Percentiles rank a stretch among this genome's conserved stretches.
phyloP scores from a whole-genome alignment of 2,329 filamentous ascomycete species.

The Trichoderma cornu-damae region DNA sequence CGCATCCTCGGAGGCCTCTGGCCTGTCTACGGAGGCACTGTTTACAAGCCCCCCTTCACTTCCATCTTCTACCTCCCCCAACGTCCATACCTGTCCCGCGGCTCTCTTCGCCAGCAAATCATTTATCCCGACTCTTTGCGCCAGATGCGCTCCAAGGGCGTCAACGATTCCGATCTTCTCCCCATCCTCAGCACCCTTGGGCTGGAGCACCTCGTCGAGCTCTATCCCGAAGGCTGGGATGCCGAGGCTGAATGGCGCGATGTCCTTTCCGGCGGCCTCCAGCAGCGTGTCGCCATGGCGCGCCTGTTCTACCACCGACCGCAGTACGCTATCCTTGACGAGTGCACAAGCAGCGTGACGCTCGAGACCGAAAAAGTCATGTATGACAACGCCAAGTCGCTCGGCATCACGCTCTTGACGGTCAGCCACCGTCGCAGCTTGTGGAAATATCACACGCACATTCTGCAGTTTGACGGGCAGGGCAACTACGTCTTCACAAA shows the following conservation, averaged over 20 bases:
- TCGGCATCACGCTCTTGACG: constrained; percentile 95
- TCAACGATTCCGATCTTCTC: constrained; percentile 76
- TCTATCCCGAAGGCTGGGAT: constrained; percentile 77
- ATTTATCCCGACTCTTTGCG: constrained; percentile 89
- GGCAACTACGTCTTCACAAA: constrained; percentile 85
- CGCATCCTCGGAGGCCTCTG: constrained; percentile 92
- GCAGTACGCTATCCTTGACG: constrained; percentile 91
- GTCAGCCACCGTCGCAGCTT: constrained; percentile 85
- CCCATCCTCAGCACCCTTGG: constrained; percentile 73
- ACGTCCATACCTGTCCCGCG: constrained; percentile 85
- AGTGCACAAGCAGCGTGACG: constrained; percentile 94
- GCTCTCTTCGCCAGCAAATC: constrained; percentile 90
- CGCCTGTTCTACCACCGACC: constrained; percentile 90
- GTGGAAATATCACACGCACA: constrained; percentile 94
- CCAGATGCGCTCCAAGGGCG: constrained; percentile 78
- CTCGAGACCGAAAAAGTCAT: constrained; percentile 91
- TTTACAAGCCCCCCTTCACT: constrained; percentile 83
- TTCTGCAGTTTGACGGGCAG: constrained; percentile 94
- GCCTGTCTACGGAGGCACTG: constrained; percentile 94
- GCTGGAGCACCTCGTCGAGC: constrained; percentile 74
- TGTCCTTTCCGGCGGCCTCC: constrained; percentile 82
- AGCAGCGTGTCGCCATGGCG: constrained; percentile 96
- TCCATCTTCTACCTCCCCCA: constrained; percentile 99
- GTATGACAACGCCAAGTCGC: constrained; percentile 90
- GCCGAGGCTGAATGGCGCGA: constrained; percentile 96